Evolutionary conservation across 2,329 filamentous ascomycete species (phyloP).

Genomic region (Claviceps fusiformis): DNA sequence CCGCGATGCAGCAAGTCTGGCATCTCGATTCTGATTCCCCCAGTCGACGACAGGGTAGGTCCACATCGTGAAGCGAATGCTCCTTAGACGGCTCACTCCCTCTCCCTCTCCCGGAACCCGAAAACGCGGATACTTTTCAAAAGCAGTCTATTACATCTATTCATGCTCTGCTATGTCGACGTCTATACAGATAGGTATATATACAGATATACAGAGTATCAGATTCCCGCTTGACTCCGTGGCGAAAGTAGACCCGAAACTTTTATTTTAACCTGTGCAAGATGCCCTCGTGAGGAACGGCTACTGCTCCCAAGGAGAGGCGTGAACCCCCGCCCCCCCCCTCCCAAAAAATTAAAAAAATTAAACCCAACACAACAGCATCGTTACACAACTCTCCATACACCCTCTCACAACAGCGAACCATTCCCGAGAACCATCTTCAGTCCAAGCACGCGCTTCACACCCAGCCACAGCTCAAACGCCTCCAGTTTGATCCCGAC

Average conservation of each 20-base stretch:
- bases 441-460: constrained; percentile 34
- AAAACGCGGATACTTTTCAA: too few relatives aligned
- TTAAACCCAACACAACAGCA: not conserved
- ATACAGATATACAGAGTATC: not conserved
- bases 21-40: too few relatives aligned
- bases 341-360: not conserved
- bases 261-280: not conserved
- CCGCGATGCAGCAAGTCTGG: too few relatives aligned
- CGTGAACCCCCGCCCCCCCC: too few relatives aligned
- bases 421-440: constrained; percentile 14
- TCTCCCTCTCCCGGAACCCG: too few relatives aligned
- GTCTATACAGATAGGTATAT: not conserved
- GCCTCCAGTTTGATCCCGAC: constrained; percentile 49
- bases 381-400: not conserved
- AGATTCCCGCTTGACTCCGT: not conserved
- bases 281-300: too few relatives aligned
- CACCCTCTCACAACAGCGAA: constrained; percentile 8
- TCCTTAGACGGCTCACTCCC: too few relatives aligned
- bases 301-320: too few relatives aligned
- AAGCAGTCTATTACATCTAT: not conserved
- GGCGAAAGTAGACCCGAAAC: not conserved
- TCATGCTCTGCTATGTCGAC: not conserved
- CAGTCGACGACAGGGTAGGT: too few relatives aligned
- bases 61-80: too few relatives aligned
- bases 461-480: constrained; percentile 47